Evolutionary conservation across 169 alveolate species (phyloP).

Genomic region (Plasmodium knowlesi): DNA sequence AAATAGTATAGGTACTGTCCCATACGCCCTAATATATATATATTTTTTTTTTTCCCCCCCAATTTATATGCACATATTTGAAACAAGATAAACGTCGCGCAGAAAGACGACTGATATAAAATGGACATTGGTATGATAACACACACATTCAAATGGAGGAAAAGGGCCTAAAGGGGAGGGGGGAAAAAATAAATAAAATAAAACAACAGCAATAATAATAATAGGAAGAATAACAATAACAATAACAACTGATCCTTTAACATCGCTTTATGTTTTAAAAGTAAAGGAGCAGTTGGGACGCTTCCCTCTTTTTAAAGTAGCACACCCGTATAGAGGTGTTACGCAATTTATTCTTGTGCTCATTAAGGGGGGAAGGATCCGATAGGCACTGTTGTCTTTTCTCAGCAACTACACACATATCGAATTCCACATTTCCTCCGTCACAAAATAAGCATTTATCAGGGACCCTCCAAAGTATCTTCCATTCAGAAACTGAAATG

Average conservation of each 20-base stretch:
- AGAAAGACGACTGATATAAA: background rate
- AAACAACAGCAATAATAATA: background rate
- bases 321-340: background rate
- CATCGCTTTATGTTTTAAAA: background rate
- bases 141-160: background rate
- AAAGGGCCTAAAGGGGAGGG: background rate
- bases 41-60: slow-evolving; percentile 8
- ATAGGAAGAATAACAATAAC: too few relatives aligned
- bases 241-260: background rate
- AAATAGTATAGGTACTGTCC: background rate
- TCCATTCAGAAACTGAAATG: slow-evolving; percentile 84
- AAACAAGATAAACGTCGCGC: background rate
- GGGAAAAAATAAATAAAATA: background rate
- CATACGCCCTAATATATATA: background rate
- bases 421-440: slow-evolving; percentile 80
- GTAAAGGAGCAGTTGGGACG: background rate
- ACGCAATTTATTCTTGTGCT: background rate
- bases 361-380: background rate
- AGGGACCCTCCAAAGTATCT: slow-evolving; percentile 89
- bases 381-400: background rate
- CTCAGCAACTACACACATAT: slow-evolving; percentile 11
- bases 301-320: background rate
- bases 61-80: background rate
- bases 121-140: background rate
- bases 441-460: slow-evolving; percentile 81